These are phyloP conservation scores for Dissophora ornata DNA, from an alignment of 192 early-diverging fungal genomes.

Conservation along the genomic window DNA sequence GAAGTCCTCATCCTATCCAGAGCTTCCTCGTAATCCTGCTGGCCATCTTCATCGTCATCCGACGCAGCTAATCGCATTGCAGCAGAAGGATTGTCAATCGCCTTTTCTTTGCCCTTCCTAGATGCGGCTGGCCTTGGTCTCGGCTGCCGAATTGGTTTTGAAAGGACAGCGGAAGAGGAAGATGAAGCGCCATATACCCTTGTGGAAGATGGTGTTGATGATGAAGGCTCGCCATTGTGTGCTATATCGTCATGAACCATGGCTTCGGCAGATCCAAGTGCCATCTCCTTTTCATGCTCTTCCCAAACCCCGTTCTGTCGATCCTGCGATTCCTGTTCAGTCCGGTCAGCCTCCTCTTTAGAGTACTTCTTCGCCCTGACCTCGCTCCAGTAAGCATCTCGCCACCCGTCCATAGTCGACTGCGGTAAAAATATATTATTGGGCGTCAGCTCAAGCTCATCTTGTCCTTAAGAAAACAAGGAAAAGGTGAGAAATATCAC, in stretches of 20 bases:
- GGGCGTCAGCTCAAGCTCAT: background rate
- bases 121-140: constrained; percentile 7
- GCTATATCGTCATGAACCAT: constrained; percentile 1
- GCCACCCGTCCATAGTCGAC: constrained; percentile 45
- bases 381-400: constrained; percentile 39
- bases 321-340: constrained; percentile 4
- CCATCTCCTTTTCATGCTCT: constrained; percentile 6
- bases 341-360: constrained; percentile 6
- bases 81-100: constrained; percentile 15
- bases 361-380: background rate
- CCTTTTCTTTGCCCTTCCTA: constrained; percentile 32
- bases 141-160: background rate
- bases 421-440: background rate
- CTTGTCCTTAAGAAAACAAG: too few species aligned
- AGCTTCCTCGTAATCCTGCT: constrained; percentile 15
- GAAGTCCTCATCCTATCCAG: constrained; percentile 33
- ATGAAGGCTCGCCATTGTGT: background rate
- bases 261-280: background rate
- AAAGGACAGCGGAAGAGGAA: too few species aligned
- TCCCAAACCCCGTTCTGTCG: constrained; percentile 24
- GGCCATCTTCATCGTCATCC: constrained; percentile 32
- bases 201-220: constrained; percentile 1
- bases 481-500: too few species aligned
- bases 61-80: constrained; percentile 35
- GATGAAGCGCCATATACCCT: too few species aligned